Conservation (phyloP, 202 grass and related monocot species). For the Schoenoplectus triqueter region DNA sequence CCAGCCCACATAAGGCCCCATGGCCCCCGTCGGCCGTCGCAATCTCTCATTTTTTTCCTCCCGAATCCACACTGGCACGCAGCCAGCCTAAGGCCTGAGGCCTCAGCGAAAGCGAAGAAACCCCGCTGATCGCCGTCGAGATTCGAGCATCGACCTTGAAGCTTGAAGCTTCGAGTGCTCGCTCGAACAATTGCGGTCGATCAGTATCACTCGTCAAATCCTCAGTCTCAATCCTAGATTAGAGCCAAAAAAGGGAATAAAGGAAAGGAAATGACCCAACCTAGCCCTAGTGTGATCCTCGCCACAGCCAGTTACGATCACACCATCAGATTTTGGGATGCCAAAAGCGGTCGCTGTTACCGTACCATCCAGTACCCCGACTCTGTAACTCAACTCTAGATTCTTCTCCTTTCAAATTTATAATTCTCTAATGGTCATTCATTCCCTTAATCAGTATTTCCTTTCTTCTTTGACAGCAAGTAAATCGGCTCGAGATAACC, state of each 20-base stretch:
- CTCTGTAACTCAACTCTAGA: constrained; percentile 46
- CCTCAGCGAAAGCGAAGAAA: too few relatives aligned
- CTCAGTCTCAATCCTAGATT: not conserved
- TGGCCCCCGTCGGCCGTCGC: too few relatives aligned
- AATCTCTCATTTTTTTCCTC: too few relatives aligned
- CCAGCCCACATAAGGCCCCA: too few relatives aligned
- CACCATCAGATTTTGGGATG: constrained; percentile 95
- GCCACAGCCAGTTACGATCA: constrained; percentile 96
- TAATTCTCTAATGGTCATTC: not conserved
- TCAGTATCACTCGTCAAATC: too few relatives aligned
- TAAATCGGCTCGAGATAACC: constrained; percentile 93
- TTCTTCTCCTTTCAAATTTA: not conserved
- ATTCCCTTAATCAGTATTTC: too few relatives aligned
- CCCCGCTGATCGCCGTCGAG: too few relatives aligned
- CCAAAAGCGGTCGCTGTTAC: constrained; percentile 85
- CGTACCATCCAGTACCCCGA: constrained; percentile 91
- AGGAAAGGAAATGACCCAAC: constrained; percentile 57
- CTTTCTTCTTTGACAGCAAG: constrained; percentile 62
- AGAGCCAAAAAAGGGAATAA: not conserved
- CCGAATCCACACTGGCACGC: too few relatives aligned
- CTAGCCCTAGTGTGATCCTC: constrained; percentile 71
- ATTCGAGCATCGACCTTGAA: too few relatives aligned
- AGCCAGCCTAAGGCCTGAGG: too few relatives aligned
- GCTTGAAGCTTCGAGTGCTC: too few relatives aligned
- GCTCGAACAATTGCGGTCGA: too few relatives aligned